Evolutionary conservation across 23 red algal species (phyloP), one percentile per base, ranked within the genome.

Genomic region (Agarophyton chilense): DNA sequence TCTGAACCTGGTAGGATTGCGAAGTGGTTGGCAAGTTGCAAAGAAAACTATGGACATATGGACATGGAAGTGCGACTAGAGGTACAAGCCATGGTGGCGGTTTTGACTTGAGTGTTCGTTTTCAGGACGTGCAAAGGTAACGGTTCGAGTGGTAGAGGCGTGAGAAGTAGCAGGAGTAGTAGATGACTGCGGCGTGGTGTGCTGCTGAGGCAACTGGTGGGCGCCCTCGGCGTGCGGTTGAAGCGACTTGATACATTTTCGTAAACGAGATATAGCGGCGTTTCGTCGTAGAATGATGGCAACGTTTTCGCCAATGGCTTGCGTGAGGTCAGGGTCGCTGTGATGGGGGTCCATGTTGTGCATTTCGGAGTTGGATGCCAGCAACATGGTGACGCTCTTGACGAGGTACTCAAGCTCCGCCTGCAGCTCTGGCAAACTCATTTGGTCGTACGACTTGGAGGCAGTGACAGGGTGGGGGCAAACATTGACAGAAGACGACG

Each of bases 281-380:
- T 61, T 36, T 65, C 71, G n/a, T 40, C 68, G 54, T 14, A 63
- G 42, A 56, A 89, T 78, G 72, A 79, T 63, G 49, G 51, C 67
- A 56, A 89, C 50, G 45, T 89, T 89, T 78, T 89, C 84, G 8
- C 71, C 84, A 13, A 77, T 78, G 50, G 84, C 84, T 53, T 78
- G 71, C 2, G 72, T 72, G 40, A 89, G 72, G n/a, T 89, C 84
- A 31, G 46, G 12, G 70, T 89, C 84, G 9, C 13, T 41, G 50
- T 78, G 71, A 2, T 78, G 52, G 11, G 84, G 84, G 65, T 89
- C 84, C 6, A 89, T 62, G 46, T 56, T 7, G 10, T 39, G 67
- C 70, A 89, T 89, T 39, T 89, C 70, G 25, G 43, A 42, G 84
- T 89, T 89, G 13, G 71, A 78, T 9, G 70, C 67, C 18, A 42